Evolutionary conservation across 2,329 filamentous ascomycete species (phyloP).

Genomic region (Neocucurbitaria cava): DNA sequence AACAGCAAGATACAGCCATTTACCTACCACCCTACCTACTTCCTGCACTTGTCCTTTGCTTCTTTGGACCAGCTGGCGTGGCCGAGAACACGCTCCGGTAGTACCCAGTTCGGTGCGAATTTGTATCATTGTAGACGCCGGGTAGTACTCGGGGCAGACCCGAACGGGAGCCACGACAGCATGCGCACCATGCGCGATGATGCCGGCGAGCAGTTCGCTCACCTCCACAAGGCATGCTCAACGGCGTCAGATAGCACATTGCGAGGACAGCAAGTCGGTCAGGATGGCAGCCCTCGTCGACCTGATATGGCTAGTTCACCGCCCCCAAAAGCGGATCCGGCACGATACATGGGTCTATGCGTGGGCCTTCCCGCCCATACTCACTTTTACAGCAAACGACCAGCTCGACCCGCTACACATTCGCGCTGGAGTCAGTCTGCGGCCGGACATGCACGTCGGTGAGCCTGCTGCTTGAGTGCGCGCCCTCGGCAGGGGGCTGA

Average conservation of each 20-base stretch:
- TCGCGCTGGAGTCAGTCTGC: constrained; percentile 18
- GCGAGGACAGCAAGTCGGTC: constrained; percentile 39
- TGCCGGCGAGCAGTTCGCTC: constrained; percentile 5
- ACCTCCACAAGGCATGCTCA: constrained; percentile 13
- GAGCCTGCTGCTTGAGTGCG: constrained; percentile 26
- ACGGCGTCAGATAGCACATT: not conserved
- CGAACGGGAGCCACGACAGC: not conserved
- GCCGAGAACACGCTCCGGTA: not conserved
- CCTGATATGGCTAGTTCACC: constrained; percentile 25
- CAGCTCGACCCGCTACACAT: constrained; percentile 17
- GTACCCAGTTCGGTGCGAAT: no score
- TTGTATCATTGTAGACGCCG: no score
- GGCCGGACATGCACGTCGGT: constrained; percentile 22
- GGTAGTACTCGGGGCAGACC: not conserved
- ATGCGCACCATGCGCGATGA: not conserved
- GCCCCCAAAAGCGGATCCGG: constrained; percentile 22
- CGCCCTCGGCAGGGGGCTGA: constrained; percentile 27
- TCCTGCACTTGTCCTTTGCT: no score
- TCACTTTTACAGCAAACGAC: constrained; percentile 23
- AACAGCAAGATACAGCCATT: not conserved
- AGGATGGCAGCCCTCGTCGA: constrained; percentile 28
- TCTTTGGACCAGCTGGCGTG: not conserved
- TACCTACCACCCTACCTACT: no score
- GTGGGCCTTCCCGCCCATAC: no score
- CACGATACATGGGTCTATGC: constrained; percentile 24